Conservation (phyloP, 176 grass and related monocot genomes). For the Raddia distichophylla region DNA sequence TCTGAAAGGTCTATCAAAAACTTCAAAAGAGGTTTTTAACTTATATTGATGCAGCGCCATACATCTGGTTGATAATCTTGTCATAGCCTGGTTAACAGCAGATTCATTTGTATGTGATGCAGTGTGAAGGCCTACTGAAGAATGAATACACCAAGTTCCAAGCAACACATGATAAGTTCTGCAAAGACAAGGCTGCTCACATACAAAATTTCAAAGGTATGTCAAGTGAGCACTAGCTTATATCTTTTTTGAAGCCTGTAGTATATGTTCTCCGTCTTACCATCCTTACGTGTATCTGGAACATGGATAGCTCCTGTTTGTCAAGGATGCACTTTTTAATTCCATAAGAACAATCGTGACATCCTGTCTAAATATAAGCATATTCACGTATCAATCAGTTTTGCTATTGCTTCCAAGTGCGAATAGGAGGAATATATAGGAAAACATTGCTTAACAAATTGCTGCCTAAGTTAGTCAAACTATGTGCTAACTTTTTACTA, state of each 20-base stretch:
- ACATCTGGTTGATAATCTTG: not conserved
- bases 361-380: not conserved
- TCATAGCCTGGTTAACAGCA: constrained; percentile 16
- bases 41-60: constrained; percentile 9
- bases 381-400: constrained; percentile 1
- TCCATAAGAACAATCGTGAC: not conserved
- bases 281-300: constrained; percentile 3
- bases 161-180: constrained; percentile 78
- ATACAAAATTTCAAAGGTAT: constrained; percentile 86
- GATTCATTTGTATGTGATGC: constrained; percentile 40
- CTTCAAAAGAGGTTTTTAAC: constrained; percentile 72
- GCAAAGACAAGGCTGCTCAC: constrained; percentile 77
- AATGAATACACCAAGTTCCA: constrained; percentile 81
- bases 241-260: not conserved
- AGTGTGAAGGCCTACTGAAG: constrained; percentile 88
- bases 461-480: not conserved
- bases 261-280: not conserved
- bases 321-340: not conserved
- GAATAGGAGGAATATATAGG: not conserved
- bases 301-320: not conserved
- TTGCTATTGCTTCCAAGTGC: not conserved
- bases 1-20: constrained; percentile 72
- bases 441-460: not conserved
- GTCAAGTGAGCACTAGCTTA: not conserved
- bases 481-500: not conserved